Conservation (phyloP, 106 monocot species). For the Dendrobium huoshanense region DNA sequence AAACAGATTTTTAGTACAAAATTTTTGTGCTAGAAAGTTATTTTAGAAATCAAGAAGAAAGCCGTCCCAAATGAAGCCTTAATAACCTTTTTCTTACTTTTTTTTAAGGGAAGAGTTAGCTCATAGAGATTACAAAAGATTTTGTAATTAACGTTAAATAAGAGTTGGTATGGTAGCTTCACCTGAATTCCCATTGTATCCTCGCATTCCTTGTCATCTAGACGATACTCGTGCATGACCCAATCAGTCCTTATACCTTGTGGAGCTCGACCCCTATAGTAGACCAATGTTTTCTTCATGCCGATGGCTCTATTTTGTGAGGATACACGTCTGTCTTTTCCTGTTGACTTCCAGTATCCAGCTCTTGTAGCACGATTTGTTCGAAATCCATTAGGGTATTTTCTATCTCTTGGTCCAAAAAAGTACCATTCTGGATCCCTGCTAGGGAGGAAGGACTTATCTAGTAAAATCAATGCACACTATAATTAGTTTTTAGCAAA, state of each 20-base stretch:
- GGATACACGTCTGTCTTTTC: constrained; percentile 26
- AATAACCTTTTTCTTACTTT: too few species aligned
- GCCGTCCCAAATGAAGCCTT: too few species aligned
- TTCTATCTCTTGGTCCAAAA: constrained; percentile 32
- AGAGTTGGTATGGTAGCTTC: not conserved
- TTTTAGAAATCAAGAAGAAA: too few species aligned
- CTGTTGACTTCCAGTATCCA: constrained; percentile 39
- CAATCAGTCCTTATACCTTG: constrained; percentile 29
- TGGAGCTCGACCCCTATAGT: constrained; percentile 31
- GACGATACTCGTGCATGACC: constrained; percentile 40
- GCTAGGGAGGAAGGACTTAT: constrained; percentile 39
- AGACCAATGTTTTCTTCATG: constrained; percentile 35
- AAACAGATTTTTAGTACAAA: too few species aligned
- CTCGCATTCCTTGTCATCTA: constrained; percentile 31
- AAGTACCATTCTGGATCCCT: constrained; percentile 43
- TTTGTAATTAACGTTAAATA: not conserved
- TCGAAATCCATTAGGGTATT: constrained; percentile 31
- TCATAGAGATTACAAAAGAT: not conserved
- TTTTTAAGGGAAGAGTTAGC: not conserved
- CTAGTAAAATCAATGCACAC: constrained; percentile 9
- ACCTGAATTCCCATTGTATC: constrained; percentile 32
- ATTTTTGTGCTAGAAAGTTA: too few species aligned
- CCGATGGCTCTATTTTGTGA: constrained; percentile 23
- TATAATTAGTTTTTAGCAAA: not conserved
- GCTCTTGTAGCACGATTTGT: constrained; percentile 33